These are phyloP conservation scores for Waltiozyma solani DNA, from an alignment of 1,139 yeast species.

Conservation along the genomic window DNA sequence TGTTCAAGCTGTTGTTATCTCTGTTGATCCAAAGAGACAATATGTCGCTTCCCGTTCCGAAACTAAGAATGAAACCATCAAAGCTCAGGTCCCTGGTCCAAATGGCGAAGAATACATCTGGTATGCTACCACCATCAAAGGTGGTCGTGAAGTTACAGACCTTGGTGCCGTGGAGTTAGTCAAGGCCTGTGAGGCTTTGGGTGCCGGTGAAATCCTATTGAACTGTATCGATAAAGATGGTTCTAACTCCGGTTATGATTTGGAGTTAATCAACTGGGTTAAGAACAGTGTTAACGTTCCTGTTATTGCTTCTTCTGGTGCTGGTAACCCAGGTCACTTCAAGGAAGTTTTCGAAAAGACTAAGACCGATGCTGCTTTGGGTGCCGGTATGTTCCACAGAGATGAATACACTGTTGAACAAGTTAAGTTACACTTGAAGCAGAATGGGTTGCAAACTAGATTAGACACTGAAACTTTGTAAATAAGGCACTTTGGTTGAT, in stretches of 20 bases:
- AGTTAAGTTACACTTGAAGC: conserved; percentile 58
- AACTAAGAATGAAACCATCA: conserved; percentile 53
- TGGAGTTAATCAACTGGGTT: conserved; percentile 71
- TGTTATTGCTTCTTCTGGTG: conserved; percentile 95
- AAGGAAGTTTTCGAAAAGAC: conserved; percentile 76
- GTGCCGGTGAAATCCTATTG: conserved; percentile 92
- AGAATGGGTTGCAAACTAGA: conserved; percentile 44
- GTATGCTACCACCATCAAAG: conserved; percentile 93
- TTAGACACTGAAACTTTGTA: conserved; percentile 22
- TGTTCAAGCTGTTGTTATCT: conserved; percentile 91
- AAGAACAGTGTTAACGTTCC: conserved; percentile 75
- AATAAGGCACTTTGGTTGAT: too few relatives aligned
- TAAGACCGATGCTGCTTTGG: conserved; percentile 89
- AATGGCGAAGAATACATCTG: conserved; percentile 82
- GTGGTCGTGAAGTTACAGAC: conserved; percentile 86
- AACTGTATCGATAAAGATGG: conserved; percentile 97
- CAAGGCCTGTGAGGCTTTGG: conserved; percentile 79
- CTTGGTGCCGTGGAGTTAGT: conserved; percentile 88
- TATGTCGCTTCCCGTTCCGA: conserved; percentile 54
- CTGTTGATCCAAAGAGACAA: conserved; percentile 89
- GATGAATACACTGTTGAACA: conserved; percentile 82
- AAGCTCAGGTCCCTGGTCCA: conserved; percentile 57
- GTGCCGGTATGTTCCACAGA: conserved; percentile 97
- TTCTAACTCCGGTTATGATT: conserved; percentile 82
- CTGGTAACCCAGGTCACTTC: conserved; percentile 88